Base-by-base conservation (phyloP, 2,329 filamentous ascomycete genomes). In the Dendrostoma leiphaemia region DNA sequence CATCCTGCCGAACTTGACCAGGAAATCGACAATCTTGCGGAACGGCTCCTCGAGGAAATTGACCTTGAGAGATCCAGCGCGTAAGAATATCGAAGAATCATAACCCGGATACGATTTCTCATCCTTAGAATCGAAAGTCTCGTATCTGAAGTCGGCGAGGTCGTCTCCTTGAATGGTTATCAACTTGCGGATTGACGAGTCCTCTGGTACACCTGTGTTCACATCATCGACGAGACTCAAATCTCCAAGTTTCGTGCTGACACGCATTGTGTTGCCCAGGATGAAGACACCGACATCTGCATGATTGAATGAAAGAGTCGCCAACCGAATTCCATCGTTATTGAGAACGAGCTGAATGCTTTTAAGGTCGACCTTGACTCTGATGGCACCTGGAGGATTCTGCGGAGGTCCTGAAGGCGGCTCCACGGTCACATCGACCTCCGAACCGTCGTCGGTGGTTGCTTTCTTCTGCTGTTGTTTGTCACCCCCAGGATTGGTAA, bases 1-100 rank as follows among this genome's bases (percentile, higher is more conserved):
- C 94, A 99, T 99, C 72, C 96, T 96, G 57, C 95, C 94, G 69
- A 99, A 99, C 65, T 99, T 99, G 69, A 99, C 91, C 40, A 96
- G 78, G 70, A 99, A 99, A 62, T 95, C 90, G 71, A 99, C 90
- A 60, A 99, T 97, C 73, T 97, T 97, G 49, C 94, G 85, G 77
- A 97, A 97, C 0, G 94, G 94, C 69, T 99, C 95, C 58, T 97
- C 93, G 4, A 97, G 75, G 68, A 99, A 99, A 68, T 97, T 97
- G 67, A 99, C 80, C 73, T 96, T 97, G 69, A 99, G 88, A 0
- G 94, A 99, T 1, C 94, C 94, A 17, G 94, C 93, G 32, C 93
- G 86, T 10, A 99, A 77, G 65, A 85, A 95, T 28, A 99, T 85
- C 1, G 92, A 93, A 13, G 90, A 94, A 67, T 97, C 93, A 65